Evolutionary conservation across 192 early-diverging fungal genomes (phyloP).

Genomic region (Coemansia sp.): DNA sequence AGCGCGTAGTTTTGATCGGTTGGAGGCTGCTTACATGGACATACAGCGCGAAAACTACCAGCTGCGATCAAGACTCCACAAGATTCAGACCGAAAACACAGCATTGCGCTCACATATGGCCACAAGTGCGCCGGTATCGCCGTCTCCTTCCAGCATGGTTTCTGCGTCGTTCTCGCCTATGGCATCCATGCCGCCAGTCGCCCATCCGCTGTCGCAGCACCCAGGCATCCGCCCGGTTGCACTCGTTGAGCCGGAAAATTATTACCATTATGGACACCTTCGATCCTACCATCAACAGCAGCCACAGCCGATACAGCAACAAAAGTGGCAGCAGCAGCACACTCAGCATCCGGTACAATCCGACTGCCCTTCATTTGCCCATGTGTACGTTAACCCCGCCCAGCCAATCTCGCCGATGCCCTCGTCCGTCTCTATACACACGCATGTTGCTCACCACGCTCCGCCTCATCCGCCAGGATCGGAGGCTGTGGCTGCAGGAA

Average conservation of each 20-base stretch:
- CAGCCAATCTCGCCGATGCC: background rate
- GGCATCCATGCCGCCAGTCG: background rate
- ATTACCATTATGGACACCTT: conserved; percentile 7
- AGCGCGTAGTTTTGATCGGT: conserved; percentile 42
- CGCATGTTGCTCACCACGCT: background rate
- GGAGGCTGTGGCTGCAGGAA: background rate
- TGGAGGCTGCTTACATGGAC: conserved; percentile 45
- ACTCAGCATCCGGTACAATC: background rate
- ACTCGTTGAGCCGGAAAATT: conserved; percentile 5
- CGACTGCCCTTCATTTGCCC: conserved; percentile 5
- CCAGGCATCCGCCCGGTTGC: conserved; percentile 13
- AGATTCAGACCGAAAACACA: conserved; percentile 28
- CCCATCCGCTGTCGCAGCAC: background rate
- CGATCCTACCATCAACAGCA: conserved; percentile 11
- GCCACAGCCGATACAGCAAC: conserved; percentile 12
- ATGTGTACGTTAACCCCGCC: background rate
- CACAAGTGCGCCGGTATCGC: conserved; percentile 21
- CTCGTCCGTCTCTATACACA: conserved; percentile 1
- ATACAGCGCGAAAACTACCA: conserved; percentile 46
- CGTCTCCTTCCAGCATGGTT: conserved; percentile 14
- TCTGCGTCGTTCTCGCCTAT: conserved; percentile 19
- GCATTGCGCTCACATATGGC: conserved; percentile 30
- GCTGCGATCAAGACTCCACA: conserved; percentile 27
- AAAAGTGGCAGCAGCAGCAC: conserved; percentile 7
- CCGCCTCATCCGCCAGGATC: background rate